phyloP scores from a whole-genome alignment of 371 early-diverging fungal genomes.

The Amoeboaphelidium occidentale region DNA sequence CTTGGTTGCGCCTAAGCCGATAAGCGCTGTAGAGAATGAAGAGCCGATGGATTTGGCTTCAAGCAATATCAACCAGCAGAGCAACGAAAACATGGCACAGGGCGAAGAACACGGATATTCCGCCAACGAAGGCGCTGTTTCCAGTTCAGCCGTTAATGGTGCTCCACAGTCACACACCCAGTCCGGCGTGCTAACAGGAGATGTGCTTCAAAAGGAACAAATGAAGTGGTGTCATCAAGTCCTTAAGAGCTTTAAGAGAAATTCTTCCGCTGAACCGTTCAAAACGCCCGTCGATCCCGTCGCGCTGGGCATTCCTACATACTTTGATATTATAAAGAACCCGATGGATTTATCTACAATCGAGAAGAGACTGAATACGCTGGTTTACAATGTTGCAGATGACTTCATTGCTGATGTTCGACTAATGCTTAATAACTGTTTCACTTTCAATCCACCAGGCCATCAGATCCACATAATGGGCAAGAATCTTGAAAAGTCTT shows the following conservation, averaged over 20 bases:
- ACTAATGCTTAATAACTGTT: conserved; percentile 20
- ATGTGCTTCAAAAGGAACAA: neutral
- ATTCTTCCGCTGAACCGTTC: neutral
- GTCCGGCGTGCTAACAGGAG: too few relatives aligned
- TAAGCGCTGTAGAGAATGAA: too few relatives aligned
- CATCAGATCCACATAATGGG: neutral
- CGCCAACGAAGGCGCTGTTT: neutral
- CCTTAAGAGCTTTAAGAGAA: neutral
- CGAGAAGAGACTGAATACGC: conserved; percentile 8
- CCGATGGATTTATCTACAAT: conserved; percentile 22
- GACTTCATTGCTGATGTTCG: conserved; percentile 16
- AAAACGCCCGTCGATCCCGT: conserved; percentile 18
- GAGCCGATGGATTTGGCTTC: too few relatives aligned
- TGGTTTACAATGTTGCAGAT: neutral
- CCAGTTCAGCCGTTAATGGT: neutral
- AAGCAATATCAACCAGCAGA: too few relatives aligned
- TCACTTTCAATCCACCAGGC: conserved; percentile 10
- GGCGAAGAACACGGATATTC: neutral
- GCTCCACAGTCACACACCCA: too few relatives aligned
- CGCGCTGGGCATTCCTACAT: conserved; percentile 17
- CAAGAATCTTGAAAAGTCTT: neutral
- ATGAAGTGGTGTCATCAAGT: neutral
- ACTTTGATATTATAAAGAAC: conserved; percentile 15
- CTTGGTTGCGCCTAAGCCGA: too few relatives aligned
- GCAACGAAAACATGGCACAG: too few relatives aligned